Evolutionary conservation across 176 grass and related monocot species (phyloP).

Genomic region (Oryza meyeriana): DNA sequence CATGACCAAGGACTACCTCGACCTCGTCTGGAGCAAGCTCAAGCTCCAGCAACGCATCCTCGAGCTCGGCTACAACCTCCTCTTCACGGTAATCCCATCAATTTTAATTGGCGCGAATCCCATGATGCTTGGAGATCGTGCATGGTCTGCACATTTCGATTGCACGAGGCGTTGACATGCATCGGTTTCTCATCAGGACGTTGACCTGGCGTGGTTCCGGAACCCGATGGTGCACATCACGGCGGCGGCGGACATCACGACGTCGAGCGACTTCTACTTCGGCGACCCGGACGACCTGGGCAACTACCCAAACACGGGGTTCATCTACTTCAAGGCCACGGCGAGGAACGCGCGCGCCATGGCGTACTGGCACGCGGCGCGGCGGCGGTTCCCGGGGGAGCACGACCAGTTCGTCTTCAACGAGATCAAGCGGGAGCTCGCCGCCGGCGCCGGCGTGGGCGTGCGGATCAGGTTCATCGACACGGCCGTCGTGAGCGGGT

Average conservation of each 20-base stretch:
- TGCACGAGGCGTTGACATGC: background rate
- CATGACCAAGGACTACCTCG: conserved; percentile 69
- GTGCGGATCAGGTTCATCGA: conserved; percentile 77
- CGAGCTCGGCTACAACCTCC: conserved; percentile 67
- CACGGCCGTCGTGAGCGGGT: conserved; percentile 45
- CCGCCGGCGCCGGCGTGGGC: conserved; percentile 3
- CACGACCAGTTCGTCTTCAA: conserved; percentile 90
- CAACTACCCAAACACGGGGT: conserved; percentile 83
- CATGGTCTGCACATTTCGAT: background rate
- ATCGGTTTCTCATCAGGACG: conserved; percentile 37
- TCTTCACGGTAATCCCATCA: background rate
- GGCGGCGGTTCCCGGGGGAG: conserved; percentile 44
- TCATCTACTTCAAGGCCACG: conserved; percentile 84
- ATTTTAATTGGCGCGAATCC: background rate
- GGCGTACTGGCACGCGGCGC: conserved; percentile 72
- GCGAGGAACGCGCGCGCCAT: conserved; percentile 52
- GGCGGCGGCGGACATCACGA: conserved; percentile 56
- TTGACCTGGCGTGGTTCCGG: conserved; percentile 72
- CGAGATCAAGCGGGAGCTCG: conserved; percentile 72
- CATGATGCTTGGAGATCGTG: background rate
- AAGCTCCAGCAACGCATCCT: conserved; percentile 53
- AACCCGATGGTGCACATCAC: conserved; percentile 77
- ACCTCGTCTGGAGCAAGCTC: conserved; percentile 63
- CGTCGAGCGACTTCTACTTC: conserved; percentile 87
- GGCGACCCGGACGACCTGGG: conserved; percentile 63